Evolutionary conservation across 768 basidiomycete species (phyloP).

Genomic region (Dioszegia aurantiaca): DNA sequence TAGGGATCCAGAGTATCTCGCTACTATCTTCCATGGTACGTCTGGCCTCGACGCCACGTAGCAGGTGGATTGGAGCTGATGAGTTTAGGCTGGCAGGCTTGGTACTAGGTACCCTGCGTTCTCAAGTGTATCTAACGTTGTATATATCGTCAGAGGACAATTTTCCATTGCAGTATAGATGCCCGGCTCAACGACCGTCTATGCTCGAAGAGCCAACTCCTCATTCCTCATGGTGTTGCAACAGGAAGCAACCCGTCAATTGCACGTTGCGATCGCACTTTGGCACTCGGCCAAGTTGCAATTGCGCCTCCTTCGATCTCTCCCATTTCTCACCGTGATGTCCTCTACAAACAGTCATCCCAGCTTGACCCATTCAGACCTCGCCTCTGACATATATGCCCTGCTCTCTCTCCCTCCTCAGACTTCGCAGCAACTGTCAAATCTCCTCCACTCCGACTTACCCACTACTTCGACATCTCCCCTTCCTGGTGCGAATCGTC

Average conservation of each 20-base stretch:
- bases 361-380: background rate
- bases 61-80: background rate
- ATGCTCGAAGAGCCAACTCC: no score
- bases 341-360: no score
- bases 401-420: slow-evolving; percentile 4
- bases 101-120: slow-evolving; percentile 1
- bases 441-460: background rate
- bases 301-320: no score
- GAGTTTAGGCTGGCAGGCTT: slow-evolving; percentile 10
- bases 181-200: no score
- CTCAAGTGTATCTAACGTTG: no score
- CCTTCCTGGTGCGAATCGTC: background rate
- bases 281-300: no score
- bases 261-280: no score
- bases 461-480: background rate
- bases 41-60: background rate
- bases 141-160: no score
- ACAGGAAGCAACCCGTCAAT: background rate
- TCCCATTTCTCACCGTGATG: no score
- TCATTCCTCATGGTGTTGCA: no score
- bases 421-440: background rate
- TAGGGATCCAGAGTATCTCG: slow-evolving; percentile 70
- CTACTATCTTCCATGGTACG: slow-evolving; percentile 62
- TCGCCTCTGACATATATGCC: background rate
- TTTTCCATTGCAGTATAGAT: no score